A percentile compares a stretch with the other conserved stretches of the same genome.
Evolutionary conservation across 2,329 filamentous ascomycete species (phyloP).

Genomic region (Pseudogymnoascus sp.): DNA sequence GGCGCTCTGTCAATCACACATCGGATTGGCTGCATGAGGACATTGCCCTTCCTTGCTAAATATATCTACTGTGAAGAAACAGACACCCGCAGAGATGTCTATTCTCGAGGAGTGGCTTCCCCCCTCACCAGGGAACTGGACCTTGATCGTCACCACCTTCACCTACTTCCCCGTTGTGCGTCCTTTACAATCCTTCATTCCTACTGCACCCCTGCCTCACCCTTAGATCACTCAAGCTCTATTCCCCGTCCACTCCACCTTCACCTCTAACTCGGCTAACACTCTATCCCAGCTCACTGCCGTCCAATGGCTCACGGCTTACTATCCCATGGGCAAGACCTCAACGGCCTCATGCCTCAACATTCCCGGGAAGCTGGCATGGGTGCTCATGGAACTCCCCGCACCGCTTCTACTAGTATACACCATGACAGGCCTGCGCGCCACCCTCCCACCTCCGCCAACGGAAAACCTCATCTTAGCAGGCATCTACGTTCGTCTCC

Average conservation of each 20-base stretch:
- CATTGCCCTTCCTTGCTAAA: neutral
- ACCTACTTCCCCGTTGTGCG: conserved; percentile 46
- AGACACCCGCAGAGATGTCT: conserved; percentile 17
- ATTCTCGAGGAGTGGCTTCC: conserved; percentile 37
- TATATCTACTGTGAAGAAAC: neutral
- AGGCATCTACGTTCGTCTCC: conserved; percentile 47
- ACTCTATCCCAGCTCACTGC: conserved; percentile 54
- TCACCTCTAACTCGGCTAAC: neutral
- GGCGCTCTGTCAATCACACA: neutral
- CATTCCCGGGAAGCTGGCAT: conserved; percentile 79
- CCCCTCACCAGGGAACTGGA: conserved; percentile 52
- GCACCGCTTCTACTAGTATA: conserved; percentile 74
- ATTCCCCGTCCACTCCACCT: too few relatives aligned
- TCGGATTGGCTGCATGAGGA: neutral
- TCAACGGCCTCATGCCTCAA: conserved; percentile 70
- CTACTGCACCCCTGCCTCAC: neutral
- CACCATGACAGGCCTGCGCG: conserved; percentile 61
- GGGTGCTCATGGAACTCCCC: conserved; percentile 81
- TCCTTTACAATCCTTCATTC: conserved; percentile 10
- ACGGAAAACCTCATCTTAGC: conserved; percentile 74
- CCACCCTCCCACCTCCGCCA: conserved; percentile 54
- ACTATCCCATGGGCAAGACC: conserved; percentile 91
- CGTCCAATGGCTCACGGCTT: conserved; percentile 66
- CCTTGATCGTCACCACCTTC: conserved; percentile 45
- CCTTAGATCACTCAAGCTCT: neutral